Base-by-base conservation (phyloP, 2,329 filamentous ascomycete species). In the Remersonia thermophila region DNA sequence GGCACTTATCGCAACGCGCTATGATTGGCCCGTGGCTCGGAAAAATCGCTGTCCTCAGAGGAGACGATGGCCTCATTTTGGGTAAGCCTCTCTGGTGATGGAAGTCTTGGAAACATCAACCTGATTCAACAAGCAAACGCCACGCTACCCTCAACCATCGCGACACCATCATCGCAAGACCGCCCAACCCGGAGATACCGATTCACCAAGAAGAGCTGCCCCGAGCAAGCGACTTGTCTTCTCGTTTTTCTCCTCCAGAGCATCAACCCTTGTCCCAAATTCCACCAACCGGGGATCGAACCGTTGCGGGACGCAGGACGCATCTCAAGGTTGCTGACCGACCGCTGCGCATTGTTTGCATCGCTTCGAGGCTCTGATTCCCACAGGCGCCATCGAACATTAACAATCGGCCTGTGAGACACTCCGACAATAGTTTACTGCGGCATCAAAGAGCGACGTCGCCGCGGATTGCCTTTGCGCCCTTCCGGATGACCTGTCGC, bases 1-100 rank as follows among this genome's bases (percentile, higher is more conserved):
- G 44, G 37, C 29, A 8, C 23, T 39, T 44, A 45, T 45, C 40
- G 27, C 13, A 33, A n/a, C 31, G 18, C 14, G 5, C 15, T 7
- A 12, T 45, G 40, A 49, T 48, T 48, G 45, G 47, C 17, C 20
- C n/a, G 33, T 25, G 34, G 40, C 42, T 41, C 42, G 39, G 40
- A 44, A 47, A 47, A 41, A 38, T 41, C 38, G 35, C 30, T 40
- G 37, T 32, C 33, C 34, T 34, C 28, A 7, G n/a, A 30, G 4
- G 14, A 23, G 37, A 27, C 44, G 41, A 47, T 45, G 37, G 33
- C 39, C 40, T 41, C 41, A 33, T 23, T 36, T 5, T 4, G 38
- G 32, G 29, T 31, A 25, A 40, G 33, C 39, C 36, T 38, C 31
- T 31, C 14, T 33, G 38, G 34, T 41, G 33, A 36, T 30, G 31